phyloP scores from a whole-genome alignment of 768 basidiomycete species.

The Dendrothele bispora region DNA sequence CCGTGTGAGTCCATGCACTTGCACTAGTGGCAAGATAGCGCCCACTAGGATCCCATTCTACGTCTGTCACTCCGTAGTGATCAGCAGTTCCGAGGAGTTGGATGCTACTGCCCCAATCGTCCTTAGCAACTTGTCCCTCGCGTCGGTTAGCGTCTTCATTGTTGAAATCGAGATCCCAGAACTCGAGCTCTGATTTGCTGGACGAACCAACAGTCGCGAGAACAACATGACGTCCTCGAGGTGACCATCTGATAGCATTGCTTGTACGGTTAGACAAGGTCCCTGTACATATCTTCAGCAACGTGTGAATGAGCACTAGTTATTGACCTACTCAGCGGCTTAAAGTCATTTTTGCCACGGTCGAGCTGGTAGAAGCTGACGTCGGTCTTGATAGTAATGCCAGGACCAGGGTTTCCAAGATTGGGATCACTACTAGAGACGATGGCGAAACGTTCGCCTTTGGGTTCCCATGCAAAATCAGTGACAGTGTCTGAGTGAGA shows the following conservation, averaged over 20 bases:
- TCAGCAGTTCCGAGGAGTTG: slow-evolving; percentile 85
- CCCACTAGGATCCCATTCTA: slow-evolving; percentile 98
- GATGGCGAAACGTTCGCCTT: slow-evolving; percentile 93
- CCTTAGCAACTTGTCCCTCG: slow-evolving; percentile 52
- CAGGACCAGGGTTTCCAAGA: slow-evolving; percentile 84
- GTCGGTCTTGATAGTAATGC: slow-evolving; percentile 94
- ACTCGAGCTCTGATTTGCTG: slow-evolving; percentile 95
- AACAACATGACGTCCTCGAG: slow-evolving; percentile 92
- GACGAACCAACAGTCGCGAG: slow-evolving; percentile 95
- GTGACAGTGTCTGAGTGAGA: slow-evolving; percentile 74
- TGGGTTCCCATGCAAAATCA: slow-evolving; percentile 99
- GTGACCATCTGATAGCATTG: slow-evolving; percentile 96
- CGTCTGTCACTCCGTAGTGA: slow-evolving; percentile 96
- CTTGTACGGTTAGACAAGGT: slow-evolving; percentile 80
- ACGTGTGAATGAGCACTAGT: slow-evolving; percentile 6
- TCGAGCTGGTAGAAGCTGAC: slow-evolving; percentile 96
- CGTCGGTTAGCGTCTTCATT: slow-evolving; percentile 54
- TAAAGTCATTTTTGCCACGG: slow-evolving; percentile 91
- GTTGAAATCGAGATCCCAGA: slow-evolving; percentile 97
- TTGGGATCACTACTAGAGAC: slow-evolving; percentile 94
- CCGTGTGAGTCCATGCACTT: slow-evolving; percentile 93
- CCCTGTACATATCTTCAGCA: slow-evolving; percentile 39
- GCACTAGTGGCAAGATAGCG: slow-evolving; percentile 92
- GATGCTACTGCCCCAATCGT: slow-evolving; percentile 86
- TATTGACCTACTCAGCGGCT: slow-evolving; percentile 66